Evolutionary conservation across 2,329 filamentous ascomycete genomes (phyloP), one percentile per base, ranked within the genome.

Genomic region (Taxawa tesnikishii): DNA sequence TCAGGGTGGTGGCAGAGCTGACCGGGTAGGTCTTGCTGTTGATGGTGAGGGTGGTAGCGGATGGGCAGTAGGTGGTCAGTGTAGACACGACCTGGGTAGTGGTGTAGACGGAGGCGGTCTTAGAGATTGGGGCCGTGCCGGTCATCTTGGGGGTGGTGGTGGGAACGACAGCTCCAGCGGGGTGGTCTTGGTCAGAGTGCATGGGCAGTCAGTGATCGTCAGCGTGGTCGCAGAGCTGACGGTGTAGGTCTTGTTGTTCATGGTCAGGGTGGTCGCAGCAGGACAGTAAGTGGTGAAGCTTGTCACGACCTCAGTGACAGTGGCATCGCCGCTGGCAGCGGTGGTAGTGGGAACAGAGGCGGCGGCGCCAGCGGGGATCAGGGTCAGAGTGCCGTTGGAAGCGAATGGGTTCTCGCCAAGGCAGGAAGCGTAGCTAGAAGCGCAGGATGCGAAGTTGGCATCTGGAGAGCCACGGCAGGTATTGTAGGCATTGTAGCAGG

Each of bases 61-160:
- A 63, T 14, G 79, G 77, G 73, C 80, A 84, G 73, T 68, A 82
- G 53, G 79, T 84, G 60, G n/a, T n/a, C n/a, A n/a, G n/a, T n/a
- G n/a, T n/a, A n/a, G n/a, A n/a, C n/a, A n/a, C n/a, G n/a, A n/a
- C n/a, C n/a, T n/a, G n/a, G n/a, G n/a, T n/a, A n/a, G n/a, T n/a
- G n/a, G n/a, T n/a, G n/a, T n/a, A n/a, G n/a, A n/a, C n/a, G n/a
- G n/a, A n/a, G n/a, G n/a, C n/a, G n/a, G n/a, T n/a, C n/a, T n/a
- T n/a, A n/a, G n/a, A n/a, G n/a, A n/a, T n/a, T n/a, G n/a, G n/a
- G n/a, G n/a, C n/a, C n/a, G n/a, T n/a, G n/a, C n/a, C n/a, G n/a
- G n/a, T n/a, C n/a, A n/a, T n/a, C n/a, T n/a, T n/a, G n/a, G n/a
- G n/a, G n/a, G n/a, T n/a, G n/a, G n/a, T n/a, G n/a, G n/a, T n/a